Percentiles rank a stretch among this genome's conserved stretches.
Conservation (phyloP, 2,329 filamentous ascomycete genomes). For the Trichoderma guizhouense region DNA sequence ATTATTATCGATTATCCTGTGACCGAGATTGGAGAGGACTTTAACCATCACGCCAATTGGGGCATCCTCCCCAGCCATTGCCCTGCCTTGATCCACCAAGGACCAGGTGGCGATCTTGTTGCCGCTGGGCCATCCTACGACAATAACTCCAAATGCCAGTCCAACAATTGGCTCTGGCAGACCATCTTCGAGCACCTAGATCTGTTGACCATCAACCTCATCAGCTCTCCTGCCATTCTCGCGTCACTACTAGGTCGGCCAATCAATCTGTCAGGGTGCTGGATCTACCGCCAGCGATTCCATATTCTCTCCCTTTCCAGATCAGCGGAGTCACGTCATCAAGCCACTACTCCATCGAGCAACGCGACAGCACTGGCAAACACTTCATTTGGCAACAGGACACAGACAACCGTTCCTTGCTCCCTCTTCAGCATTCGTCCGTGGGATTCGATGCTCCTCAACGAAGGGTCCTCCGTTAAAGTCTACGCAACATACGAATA, state of each 20-base stretch:
- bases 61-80: conserved; percentile 32
- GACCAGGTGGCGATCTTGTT: not conserved
- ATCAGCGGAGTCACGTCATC: not conserved
- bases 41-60: conserved; percentile 26
- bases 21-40: conserved; percentile 26
- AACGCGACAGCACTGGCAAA: not conserved
- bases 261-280: conserved; percentile 55
- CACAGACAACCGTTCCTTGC: conserved; percentile 26
- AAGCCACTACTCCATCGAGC: not conserved
- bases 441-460: conserved; percentile 65
- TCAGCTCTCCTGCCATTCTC: conserved; percentile 61
- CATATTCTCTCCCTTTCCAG: conserved; percentile 56
- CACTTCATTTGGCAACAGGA: no score
- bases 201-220: conserved; percentile 51
- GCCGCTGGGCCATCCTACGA: not conserved
- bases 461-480: conserved; percentile 71
- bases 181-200: conserved; percentile 52
- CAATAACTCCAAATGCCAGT: conserved; percentile 7
- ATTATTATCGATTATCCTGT: conserved; percentile 36
- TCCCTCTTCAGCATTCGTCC: conserved; percentile 55
- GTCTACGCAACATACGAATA: conserved; percentile 71
- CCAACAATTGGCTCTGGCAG: conserved; percentile 51
- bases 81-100: conserved; percentile 27
- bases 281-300: conserved; percentile 61
- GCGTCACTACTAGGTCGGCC: conserved; percentile 57